Evolutionary conservation across 2,329 filamentous ascomycete genomes (phyloP).

Genomic region (Ophioceras dolichostomum): DNA sequence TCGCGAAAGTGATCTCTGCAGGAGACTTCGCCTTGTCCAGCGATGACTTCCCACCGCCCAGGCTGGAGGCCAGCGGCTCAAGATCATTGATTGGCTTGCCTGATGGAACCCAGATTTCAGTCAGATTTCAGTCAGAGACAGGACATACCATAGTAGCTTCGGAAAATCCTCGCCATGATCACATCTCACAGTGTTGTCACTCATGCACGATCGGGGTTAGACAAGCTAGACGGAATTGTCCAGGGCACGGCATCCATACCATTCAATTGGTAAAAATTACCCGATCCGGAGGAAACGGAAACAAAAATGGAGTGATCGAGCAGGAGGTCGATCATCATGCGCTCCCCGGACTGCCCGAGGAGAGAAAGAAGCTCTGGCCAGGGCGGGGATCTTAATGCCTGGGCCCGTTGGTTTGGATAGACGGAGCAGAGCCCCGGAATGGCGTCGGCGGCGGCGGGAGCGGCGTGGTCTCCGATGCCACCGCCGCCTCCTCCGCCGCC

Average conservation of each 20-base stretch:
- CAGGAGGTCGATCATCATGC: slow-evolving; percentile 66
- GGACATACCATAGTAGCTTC: too few relatives aligned
- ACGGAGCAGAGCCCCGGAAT: slow-evolving; percentile 56
- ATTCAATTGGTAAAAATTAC: slow-evolving; percentile 68
- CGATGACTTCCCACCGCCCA: too few relatives aligned
- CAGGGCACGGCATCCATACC: slow-evolving; percentile 42
- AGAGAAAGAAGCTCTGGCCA: slow-evolving; percentile 69
- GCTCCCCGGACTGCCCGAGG: slow-evolving; percentile 63
- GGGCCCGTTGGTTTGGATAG: slow-evolving; percentile 59
- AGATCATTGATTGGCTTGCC: slow-evolving; percentile 6
- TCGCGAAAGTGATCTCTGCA: slow-evolving; percentile 60
- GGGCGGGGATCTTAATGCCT: slow-evolving; percentile 51
- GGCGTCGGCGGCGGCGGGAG: slow-evolving; percentile 2
- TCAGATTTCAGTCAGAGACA: too few relatives aligned
- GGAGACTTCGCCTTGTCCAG: slow-evolving; percentile 23
- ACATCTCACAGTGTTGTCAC: too few relatives aligned
- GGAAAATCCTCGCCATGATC: too few relatives aligned
- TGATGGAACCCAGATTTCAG: neutral
- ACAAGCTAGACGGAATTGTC: too few relatives aligned
- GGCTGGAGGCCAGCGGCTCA: neutral
- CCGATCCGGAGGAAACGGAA: slow-evolving; percentile 41
- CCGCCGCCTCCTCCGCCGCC: too few relatives aligned
- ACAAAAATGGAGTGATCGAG: slow-evolving; percentile 68
- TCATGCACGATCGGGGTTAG: too few relatives aligned
- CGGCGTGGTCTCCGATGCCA: too few relatives aligned